Base-by-base conservation (phyloP, 75 land plant species). In the Cunninghamia lanceolata region DNA sequence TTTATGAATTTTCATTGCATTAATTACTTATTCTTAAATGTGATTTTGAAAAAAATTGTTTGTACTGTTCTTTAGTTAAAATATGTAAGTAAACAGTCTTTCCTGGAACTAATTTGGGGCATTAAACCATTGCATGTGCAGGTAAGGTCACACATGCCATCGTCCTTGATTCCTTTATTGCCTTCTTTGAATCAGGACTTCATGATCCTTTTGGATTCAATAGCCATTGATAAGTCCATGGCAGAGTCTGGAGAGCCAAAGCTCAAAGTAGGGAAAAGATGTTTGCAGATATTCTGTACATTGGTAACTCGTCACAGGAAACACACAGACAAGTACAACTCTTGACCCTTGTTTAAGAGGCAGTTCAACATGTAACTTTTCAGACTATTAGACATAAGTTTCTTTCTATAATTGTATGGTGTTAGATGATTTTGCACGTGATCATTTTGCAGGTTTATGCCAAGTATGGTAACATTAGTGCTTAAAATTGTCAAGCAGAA, bases 121-220 rank as follows among this genome's bases (percentile, higher is more conserved):
- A 42, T 88, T 45, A 14, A 47, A 38, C 66, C 30, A 43, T 85
- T 46, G 73, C n/a, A 75, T 87, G 59, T 91, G 77, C 88, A 96
- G 98, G 95, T 94, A 47, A 91, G 91, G 83, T 93, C 98, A 39
- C 90, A 96, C 82, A 95, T 95, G 98, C 96, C 98, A 82, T 84
- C 89, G 70, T 90, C 95, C 66, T 80, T 96, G 47, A 87, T 82
- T 46, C 91, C 94, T 82, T 86, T 81, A 75, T 53, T 96, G 68
- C 92, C 88, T 56, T 87, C 86, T 13, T 91, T 94, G 91, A 92
- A 93, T 85, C 85, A 73, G 46, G 93, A 95, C 89, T 68, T 95
- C 25, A 79, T 89, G 85, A 40, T 59, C 11, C 85, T 96, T 47
- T 81, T 96, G 80, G 92, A 89, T 43, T 87, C 87, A 30, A 80